Evolutionary conservation across 371 early-diverging fungal species (phyloP).

Genomic region (Rhizoclosmatium hyalinum): DNA sequence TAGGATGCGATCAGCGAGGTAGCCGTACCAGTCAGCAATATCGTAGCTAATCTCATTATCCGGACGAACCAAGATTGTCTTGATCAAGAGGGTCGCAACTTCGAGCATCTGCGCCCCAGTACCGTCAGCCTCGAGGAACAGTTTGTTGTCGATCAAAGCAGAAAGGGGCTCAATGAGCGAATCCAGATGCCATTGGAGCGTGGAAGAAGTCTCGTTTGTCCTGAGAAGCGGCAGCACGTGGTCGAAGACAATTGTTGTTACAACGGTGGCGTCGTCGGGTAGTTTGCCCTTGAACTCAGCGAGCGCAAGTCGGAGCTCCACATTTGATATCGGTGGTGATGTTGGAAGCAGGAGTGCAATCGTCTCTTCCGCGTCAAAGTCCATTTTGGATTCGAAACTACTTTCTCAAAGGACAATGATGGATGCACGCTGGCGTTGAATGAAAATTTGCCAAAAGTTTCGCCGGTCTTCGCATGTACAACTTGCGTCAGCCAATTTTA

Average conservation of each 20-base stretch:
- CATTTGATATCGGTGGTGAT: neutral
- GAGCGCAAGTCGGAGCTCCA: neutral
- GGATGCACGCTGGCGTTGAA: no score
- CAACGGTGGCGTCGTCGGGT: neutral
- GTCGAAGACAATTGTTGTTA: neutral
- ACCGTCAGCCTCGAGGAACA: neutral
- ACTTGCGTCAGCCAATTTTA: no score
- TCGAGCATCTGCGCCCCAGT: neutral
- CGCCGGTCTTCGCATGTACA: no score
- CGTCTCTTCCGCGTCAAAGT: no score
- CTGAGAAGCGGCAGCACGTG: conserved; percentile 1
- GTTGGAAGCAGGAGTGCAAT: no score
- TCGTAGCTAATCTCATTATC: neutral
- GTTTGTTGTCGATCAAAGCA: neutral
- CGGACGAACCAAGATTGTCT: neutral
- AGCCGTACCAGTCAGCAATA: neutral
- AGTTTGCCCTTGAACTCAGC: neutral
- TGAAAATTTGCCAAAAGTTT: no score
- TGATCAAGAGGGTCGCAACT: neutral
- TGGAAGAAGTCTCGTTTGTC: neutral
- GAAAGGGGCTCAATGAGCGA: neutral
- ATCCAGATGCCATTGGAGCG: conserved; percentile 1
- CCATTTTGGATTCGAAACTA: no score
- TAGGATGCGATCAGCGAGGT: neutral
- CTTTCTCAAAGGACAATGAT: no score